A percentile compares a stretch with the other conserved stretches of the same genome.
These are phyloP conservation scores for Fraxinus anomala DNA, from an alignment of 257 asterid genomes.

Conservation along the genomic window DNA sequence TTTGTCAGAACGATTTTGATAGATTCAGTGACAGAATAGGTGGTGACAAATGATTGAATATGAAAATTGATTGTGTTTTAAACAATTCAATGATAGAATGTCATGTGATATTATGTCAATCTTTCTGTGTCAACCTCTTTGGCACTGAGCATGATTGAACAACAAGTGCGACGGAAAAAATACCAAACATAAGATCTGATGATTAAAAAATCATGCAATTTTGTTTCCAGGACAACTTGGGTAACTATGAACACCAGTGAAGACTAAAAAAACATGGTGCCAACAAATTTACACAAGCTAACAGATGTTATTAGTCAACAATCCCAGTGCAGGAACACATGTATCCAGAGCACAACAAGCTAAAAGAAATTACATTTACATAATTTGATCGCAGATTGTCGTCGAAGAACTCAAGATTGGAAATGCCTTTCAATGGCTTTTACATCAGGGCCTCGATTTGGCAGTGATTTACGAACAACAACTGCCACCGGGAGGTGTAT, in stretches of 20 bases:
- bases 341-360: background rate
- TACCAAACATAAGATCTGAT: background rate
- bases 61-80: too few species aligned
- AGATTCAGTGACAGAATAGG: too few species aligned
- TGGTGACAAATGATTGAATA: too few species aligned
- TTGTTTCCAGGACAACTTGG: background rate
- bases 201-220: conserved; percentile 1
- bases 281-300: background rate
- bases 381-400: background rate
- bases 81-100: too few species aligned
- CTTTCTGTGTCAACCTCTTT: too few species aligned
- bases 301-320: background rate
- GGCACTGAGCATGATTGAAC: too few species aligned
- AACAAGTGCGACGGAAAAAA: background rate
- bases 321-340: background rate
- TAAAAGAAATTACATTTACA: background rate
- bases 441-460: background rate
- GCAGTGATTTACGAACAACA: conserved; percentile 66
- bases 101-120: too few species aligned
- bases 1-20: too few species aligned
- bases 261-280: background rate
- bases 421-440: background rate
- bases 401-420: background rate
- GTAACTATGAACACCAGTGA: background rate
- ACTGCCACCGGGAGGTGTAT: conserved; percentile 45